Evolutionary conservation across 176 grass and related monocot species (phyloP).

Genomic region (Carex cristatella): DNA sequence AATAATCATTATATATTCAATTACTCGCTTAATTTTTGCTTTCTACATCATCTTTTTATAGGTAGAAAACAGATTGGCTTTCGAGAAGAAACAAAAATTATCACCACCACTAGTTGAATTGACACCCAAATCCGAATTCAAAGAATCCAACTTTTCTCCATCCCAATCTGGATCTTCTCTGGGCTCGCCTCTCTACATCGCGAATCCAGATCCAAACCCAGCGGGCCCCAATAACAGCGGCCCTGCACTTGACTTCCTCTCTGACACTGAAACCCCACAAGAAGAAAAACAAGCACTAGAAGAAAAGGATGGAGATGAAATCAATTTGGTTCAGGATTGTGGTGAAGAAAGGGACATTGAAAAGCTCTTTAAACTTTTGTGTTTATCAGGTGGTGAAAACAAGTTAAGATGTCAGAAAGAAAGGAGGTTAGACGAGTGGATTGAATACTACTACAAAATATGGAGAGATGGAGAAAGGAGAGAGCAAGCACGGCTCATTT

Average conservation of each 20-base stretch:
- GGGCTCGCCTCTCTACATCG: conserved; percentile 18
- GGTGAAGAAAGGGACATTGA: not conserved
- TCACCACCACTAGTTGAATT: not conserved
- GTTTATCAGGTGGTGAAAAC: not conserved
- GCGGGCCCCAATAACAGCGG: not conserved
- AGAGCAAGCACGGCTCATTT: not conserved
- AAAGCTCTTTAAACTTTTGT: not conserved
- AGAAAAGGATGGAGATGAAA: not conserved
- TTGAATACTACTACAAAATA: not conserved
- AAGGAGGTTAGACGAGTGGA: not conserved
- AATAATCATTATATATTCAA: not conserved
- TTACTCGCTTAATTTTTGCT: not conserved
- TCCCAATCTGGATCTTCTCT: conserved; percentile 2
- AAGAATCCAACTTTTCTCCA: conserved; percentile 6
- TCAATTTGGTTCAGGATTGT: not conserved
- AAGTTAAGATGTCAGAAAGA: not conserved
- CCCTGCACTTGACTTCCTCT: conserved; percentile 25
- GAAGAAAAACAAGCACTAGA: conserved; percentile 10
- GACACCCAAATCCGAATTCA: not conserved
- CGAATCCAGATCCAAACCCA: not conserved
- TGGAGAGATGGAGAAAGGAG: not conserved
- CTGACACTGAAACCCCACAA: conserved; percentile 3
- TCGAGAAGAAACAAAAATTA: conserved; percentile 8
- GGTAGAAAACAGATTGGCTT: conserved; percentile 31
- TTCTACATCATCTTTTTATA: not conserved